A percentile compares a stretch with the other conserved stretches of the same genome.
phyloP scores from a whole-genome alignment of 805 yeast species.

The Kodamaea neixiangensis region DNA sequence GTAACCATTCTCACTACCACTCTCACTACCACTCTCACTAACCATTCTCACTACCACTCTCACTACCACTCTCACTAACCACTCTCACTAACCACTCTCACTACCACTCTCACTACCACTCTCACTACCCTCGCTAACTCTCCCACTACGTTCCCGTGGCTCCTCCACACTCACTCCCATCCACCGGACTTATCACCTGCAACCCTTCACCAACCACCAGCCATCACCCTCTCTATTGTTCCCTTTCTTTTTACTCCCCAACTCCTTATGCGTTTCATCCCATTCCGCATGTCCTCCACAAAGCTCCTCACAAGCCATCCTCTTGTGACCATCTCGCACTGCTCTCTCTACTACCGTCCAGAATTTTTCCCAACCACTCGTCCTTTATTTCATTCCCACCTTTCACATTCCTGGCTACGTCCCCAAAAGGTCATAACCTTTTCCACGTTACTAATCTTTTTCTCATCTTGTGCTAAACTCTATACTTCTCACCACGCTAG shows the following conservation, averaged over 20 bases:
- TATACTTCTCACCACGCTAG: background rate
- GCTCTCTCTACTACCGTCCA: background rate
- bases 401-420: background rate
- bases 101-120: background rate
- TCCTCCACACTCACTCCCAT: background rate
- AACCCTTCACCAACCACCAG: background rate
- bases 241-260: background rate
- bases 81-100: background rate
- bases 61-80: background rate
- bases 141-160: no score
- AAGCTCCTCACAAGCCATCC: background rate
- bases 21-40: no score
- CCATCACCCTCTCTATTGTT: background rate
- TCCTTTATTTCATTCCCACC: background rate
- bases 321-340: background rate
- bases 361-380: background rate
- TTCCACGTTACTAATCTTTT: no score
- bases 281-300: background rate
- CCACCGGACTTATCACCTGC: background rate
- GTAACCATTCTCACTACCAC: no score
- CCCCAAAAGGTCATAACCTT: no score
- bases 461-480: conserved; percentile 3
- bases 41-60: background rate
- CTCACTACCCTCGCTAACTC: background rate
- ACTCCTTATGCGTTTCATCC: background rate